Evolutionary conservation across 805 yeast genomes (phyloP), one percentile per base, ranked within the genome.

Genomic region (Schwanniomyces vanrijiae): DNA sequence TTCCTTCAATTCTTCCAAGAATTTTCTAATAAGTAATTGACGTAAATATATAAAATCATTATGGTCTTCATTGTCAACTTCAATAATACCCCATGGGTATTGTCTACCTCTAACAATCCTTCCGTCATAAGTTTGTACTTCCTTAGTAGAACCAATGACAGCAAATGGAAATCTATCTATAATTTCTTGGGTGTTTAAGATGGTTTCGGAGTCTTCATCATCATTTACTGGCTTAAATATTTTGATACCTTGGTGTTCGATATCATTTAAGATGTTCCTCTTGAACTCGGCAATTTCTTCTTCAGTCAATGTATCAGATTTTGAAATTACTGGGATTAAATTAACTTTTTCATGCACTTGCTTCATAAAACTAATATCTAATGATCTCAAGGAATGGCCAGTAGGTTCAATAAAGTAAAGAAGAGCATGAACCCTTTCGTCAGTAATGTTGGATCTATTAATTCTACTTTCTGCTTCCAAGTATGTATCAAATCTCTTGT

Each of bases 61-160:
- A 66, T 94, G 97, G 47, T 83, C 83, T 71, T 89, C 94, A 66
- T 94, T 92, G 66, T 90, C 97, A 56, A 94, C 91, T 71, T 94
- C 97, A 59, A 94, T 87, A 19, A 87, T 77, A 55, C 98, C 98
- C 99, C 99, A 94, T 51, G 98, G 97, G 66, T 92, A 92, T 52
- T 81, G 74, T 71, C 99, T 87, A 56, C 96, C 97, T 68, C 97
- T 83, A 39, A 91, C 95, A 38, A 65, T 55, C 65, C 88, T 80
- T 37, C 97, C 97, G 61, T 88, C 94, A 37, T 77, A 65, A 37
- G 77, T 71, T 56, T 83, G 83, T 29, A 87, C 84, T 52, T 82
- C 83, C 49, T 73, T 71, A 19, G 94, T 88, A 19, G 97, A 89
- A 19, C 97, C 99, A 45, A 94, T 88, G 54, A 94, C 85, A 14